These are phyloP conservation scores for Croton laevigatus DNA, from an alignment of 441 rosid genomes.

Conservation along the genomic window DNA sequence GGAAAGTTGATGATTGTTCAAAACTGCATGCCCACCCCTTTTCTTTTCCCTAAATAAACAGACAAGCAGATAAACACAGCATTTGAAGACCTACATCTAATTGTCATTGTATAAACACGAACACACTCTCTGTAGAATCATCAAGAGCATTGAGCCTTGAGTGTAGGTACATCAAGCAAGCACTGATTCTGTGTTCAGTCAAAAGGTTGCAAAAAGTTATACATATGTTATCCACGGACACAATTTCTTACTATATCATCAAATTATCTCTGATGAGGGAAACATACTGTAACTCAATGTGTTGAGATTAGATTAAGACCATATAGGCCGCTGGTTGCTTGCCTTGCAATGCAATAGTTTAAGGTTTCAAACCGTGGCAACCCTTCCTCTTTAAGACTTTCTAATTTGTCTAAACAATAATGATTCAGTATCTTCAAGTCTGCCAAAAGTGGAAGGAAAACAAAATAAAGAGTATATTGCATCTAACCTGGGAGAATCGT, in stretches of 20 bases:
- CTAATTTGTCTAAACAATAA: not conserved
- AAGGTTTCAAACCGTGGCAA: not conserved
- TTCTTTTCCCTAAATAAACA: not conserved
- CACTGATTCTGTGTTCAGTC: not conserved
- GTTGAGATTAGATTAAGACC: no score
- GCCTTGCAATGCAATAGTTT: not conserved
- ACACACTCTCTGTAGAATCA: not conserved
- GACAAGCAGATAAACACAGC: not conserved
- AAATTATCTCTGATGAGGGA: not conserved
- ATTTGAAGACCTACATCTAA: not conserved
- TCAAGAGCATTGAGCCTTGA: not conserved
- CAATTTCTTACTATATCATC: not conserved
- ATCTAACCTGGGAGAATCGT: slow-evolving; percentile 62
- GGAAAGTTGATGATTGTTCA: not conserved
- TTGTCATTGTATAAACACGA: not conserved
- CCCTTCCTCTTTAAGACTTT: not conserved
- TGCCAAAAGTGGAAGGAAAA: not conserved
- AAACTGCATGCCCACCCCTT: not conserved
- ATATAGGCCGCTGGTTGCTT: no score
- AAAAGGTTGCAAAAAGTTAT: not conserved
- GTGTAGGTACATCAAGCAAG: not conserved
- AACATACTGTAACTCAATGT: not conserved
- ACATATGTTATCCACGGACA: not conserved
- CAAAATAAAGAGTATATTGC: not conserved
- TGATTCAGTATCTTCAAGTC: not conserved